These are phyloP conservation scores for Gastrodia elata DNA, from an alignment of 106 monocot genomes.

Conservation along the genomic window DNA sequence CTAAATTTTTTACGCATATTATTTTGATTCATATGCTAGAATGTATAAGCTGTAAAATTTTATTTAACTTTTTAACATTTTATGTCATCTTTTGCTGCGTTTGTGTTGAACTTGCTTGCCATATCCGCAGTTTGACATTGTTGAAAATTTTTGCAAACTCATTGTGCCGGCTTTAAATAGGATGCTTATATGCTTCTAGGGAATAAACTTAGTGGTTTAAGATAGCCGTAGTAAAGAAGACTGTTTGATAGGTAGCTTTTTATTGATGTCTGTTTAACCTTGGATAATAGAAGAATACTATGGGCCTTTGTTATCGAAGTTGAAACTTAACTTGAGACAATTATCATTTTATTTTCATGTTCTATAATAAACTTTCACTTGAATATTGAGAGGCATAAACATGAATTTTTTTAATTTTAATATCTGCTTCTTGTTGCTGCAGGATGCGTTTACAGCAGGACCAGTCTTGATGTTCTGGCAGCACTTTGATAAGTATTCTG, in stretches of 20 bases:
- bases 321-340: neutral
- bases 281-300: neutral
- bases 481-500: slow-evolving; percentile 40
- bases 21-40: too few relatives aligned
- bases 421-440: slow-evolving; percentile 8
- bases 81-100: neutral
- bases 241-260: neutral
- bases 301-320: neutral
- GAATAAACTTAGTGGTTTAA: neutral
- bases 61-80: neutral
- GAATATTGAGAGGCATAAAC: neutral
- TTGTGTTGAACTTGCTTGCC: neutral
- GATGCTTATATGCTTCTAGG: neutral
- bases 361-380: neutral
- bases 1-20: too few relatives aligned
- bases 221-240: neutral
- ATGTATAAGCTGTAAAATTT: too few relatives aligned
- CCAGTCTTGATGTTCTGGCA: slow-evolving; percentile 62
- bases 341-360: neutral
- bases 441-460: slow-evolving; percentile 64
- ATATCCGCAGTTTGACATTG: neutral
- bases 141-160: neutral
- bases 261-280: neutral
- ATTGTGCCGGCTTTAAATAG: neutral
- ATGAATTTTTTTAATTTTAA: neutral